Base-by-base conservation (phyloP, 2,329 filamentous ascomycete species). In the Fusarium sp. region DNA sequence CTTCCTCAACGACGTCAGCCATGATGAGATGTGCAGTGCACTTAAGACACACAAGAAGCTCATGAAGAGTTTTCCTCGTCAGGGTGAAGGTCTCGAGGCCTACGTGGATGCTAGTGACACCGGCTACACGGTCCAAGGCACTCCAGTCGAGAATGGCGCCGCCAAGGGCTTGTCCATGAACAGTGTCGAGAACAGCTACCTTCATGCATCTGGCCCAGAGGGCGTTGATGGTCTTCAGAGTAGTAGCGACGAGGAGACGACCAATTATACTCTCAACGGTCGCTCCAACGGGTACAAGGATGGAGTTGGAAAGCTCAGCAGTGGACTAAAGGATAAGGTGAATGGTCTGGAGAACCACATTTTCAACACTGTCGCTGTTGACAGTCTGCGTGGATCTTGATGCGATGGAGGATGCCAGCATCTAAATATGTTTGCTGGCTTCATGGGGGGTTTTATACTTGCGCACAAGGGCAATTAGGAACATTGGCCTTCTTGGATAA, bases 101-200 rank as follows among this genome's bases (percentile, higher is more conserved):
- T 93, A 88, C 67, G 92, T 93, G 9, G 92, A 94, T 78, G 84
- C 88, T 2, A 91, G 88, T 67, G 92, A 94, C 75, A 94, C 91
- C 56, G 92, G 92, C 0, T 88, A 88, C 69, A 83, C 82, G 0
- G 69, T 85, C 13, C 79, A 84, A n/a, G 81, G 77, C 2, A 62
- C 65, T 1, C 74, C 76, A 0, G 72, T 79, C 1, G 77, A 78
- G 70, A 54, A 76, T 18, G 69, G 67, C 1, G 38, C 54, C 4
- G 16, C 64, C 2, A 56, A 69, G 8, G 38, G 60, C 1, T 14
- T 73, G 8, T 14, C 57, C 6, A 35, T 70, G 40, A 72, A 77
- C 6, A 59, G 67, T 1, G 42, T 67, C 1, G 24, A 70, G 50
- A 76, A 75, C 42, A 66, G 65, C 7, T 62, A 68, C 16, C 68